Percentiles rank a stretch among this genome's conserved stretches.
phyloP scores from a whole-genome alignment of 208 protist species.

The Acanthamoeba quina region DNA sequence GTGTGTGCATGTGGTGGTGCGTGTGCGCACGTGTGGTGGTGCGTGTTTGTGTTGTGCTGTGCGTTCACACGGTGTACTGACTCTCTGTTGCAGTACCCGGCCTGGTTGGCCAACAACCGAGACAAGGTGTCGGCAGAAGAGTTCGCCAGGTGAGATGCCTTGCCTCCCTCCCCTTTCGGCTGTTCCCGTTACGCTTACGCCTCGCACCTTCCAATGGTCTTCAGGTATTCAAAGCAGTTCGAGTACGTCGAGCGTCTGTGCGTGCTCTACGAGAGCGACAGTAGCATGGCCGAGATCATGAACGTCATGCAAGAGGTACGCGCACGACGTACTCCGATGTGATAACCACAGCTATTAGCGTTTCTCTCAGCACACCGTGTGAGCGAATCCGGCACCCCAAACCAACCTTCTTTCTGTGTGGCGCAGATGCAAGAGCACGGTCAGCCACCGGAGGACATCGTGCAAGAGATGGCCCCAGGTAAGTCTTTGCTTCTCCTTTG shows the following conservation, averaged over 20 bases:
- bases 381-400: too few species aligned
- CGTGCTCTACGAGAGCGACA: constrained; percentile 62
- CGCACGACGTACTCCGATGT: neutral
- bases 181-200: neutral
- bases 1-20: too few species aligned
- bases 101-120: constrained; percentile 65
- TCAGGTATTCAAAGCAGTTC: constrained; percentile 65
- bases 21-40: too few species aligned
- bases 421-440: constrained; percentile 70
- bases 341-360: neutral
- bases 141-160: neutral
- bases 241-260: constrained; percentile 61
- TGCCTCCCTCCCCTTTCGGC: too few species aligned
- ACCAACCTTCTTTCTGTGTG: neutral
- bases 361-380: neutral
- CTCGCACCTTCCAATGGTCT: neutral
- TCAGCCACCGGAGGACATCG: constrained; percentile 57
- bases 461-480: constrained; percentile 73
- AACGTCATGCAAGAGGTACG: constrained; percentile 32
- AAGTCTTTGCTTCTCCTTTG: neutral
- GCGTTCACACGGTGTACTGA: neutral
- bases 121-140: constrained; percentile 60
- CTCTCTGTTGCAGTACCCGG: constrained; percentile 49
- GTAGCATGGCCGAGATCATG: constrained; percentile 69
- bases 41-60: neutral